Evolutionary conservation across 2,329 filamentous ascomycete genomes (phyloP), one percentile per base, ranked within the genome.

Genomic region (Phaeosphaeriaceae sp.): DNA sequence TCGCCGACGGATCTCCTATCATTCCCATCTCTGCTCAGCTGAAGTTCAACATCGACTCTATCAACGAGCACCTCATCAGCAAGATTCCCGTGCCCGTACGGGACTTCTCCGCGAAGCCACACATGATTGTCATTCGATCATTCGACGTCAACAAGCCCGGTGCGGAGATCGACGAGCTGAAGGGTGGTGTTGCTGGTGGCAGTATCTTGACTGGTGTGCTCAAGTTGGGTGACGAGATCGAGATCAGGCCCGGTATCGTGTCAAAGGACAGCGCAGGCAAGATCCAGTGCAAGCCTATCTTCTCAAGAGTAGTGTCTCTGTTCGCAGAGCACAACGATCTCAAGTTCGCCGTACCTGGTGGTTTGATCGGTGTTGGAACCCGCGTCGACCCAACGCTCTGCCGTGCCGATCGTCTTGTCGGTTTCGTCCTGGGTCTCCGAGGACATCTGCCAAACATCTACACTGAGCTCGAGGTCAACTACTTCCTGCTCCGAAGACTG

Each of bases 81-180:
- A 96, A 92, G 73, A 97, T 99, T 71, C 95, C 95, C 24, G 90
- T 98, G 10, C 95, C 95, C 17, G 83, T 91, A 60, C 88, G 95
- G 80, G 94, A 98, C 80, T 98, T 99, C 84, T 89, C 89, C 69
- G 88, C 91, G 72, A 92, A 94, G 67, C 95, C 95, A 46, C 94
- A 97, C 82, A 97, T 99, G 93, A 99, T 99, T 75, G 90, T 99
- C 77, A 99, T 99, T 79, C 93, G 95, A 80, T 98, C 94, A 1
- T 99, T 99, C 80, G 95, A 99, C 77, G 96, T 99, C 76, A 99
- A 99, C 89, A 99, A 99, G 87, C 95, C 95, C 44, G 95, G 95
- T 87, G 94, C 95, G 44, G 95, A 97, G 82, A 98, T 99, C 67
- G 94, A 98, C 61, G 95, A 99, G 72, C 86, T 99, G 64, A 97